Base-by-base conservation (phyloP, 352 stramenopile genomes). In the Globisporangium cylindrosporum region DNA sequence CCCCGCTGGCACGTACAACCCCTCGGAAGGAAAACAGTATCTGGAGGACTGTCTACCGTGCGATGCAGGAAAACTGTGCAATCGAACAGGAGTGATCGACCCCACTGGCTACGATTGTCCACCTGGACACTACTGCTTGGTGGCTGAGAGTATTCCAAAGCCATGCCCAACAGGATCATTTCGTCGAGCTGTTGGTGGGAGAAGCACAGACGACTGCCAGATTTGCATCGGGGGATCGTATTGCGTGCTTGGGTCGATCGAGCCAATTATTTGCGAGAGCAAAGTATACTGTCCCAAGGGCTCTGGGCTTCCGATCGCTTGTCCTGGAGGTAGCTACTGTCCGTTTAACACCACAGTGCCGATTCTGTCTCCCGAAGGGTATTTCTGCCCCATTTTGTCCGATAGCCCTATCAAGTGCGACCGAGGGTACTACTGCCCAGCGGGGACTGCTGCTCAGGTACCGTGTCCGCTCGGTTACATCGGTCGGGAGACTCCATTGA, bases 391-490 rank as follows among this genome's bases (percentile, higher is more conserved):
- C 4, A 67, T 67, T 1, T 70, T 56, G 7, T 78, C 81, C 9
- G 71, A 64, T 1, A 63, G 68, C 0, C 76, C 79, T 0, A 82
- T 70, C 1, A 51, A 59, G 5, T 96, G 87, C 56, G 73, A 69
- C 0, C 71, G 80, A 56, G 87, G 89, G 0, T 79, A 89, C 57
- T 97, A 96, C 57, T 97, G 89, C 48, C 88, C 90, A 1, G 51
- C n/a, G 24, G 78, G 72, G 51, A 86, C 84, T 4, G 66, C 62
- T 36, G 74, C 66, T 0, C 82, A 90, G 32, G 69, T 92, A 15
- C 82, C 88, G 5, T 98, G 92, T 70, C 90, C 89, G 8, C 67
- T 93, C 2, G 91, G 91, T 2, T 96, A 87, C 34, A 70, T 87
- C 14, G 89, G 83, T 5, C 77, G 84, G 7, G 32, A 69, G 41